These are phyloP conservation scores for Penicillium cinerascens DNA, from an alignment of 495 filamentous ascomycete genomes.

Conservation along the genomic window DNA sequence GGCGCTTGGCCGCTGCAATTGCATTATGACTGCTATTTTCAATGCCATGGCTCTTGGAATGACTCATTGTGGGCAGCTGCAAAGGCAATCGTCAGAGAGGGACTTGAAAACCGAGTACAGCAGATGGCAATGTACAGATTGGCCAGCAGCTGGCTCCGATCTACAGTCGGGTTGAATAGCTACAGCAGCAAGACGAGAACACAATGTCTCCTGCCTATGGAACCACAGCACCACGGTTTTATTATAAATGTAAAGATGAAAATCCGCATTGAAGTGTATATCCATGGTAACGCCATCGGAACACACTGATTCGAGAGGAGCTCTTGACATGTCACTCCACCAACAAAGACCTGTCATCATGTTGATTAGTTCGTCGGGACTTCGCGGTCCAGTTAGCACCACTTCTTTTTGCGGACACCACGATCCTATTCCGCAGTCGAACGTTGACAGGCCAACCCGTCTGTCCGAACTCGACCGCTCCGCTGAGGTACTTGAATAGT, in stretches of 20 bases:
- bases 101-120: not conserved
- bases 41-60: not conserved
- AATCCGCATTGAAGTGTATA: no score
- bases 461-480: constrained; percentile 64
- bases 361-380: constrained; percentile 52
- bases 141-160: not conserved
- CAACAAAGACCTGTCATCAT: constrained; percentile 39
- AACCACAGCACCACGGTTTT: not conserved
- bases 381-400: constrained; percentile 46
- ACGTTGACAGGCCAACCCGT: constrained; percentile 66
- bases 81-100: not conserved
- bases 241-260: not conserved
- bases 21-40: not conserved
- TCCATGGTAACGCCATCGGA: not conserved
- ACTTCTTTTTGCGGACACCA: constrained; percentile 47
- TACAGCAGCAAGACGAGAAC: not conserved
- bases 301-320: constrained; percentile 40
- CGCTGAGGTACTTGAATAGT: constrained; percentile 54
- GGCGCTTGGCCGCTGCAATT: not conserved
- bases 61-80: not conserved
- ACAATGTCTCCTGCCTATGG: not conserved
- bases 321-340: constrained; percentile 36
- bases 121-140: not conserved
- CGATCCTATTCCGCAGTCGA: constrained; percentile 57
- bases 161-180: not conserved